Conservation (phyloP, 2,329 filamentous ascomycete genomes). For the Aspergillus melleus region DNA sequence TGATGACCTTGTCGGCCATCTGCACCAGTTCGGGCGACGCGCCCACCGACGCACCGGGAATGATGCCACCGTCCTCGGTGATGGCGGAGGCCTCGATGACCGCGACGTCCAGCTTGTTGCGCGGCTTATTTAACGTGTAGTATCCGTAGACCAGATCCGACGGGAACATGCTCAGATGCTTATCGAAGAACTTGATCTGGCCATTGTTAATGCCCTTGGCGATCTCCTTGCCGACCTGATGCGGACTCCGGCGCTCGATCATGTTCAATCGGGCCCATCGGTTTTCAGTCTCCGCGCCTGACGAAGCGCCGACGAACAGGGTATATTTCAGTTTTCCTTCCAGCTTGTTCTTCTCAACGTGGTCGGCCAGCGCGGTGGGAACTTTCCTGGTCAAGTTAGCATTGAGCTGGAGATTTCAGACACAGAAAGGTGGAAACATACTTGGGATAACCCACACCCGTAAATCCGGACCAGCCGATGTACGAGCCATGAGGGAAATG, state of each 20-base stretch:
- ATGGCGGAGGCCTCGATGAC: constrained; percentile 86
- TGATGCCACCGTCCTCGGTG: constrained; percentile 83
- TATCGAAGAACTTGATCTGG: constrained; percentile 88
- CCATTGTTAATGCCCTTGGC: constrained; percentile 88
- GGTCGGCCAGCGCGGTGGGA: constrained; percentile 78
- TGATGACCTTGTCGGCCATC: constrained; percentile 89
- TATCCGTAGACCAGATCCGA: constrained; percentile 81
- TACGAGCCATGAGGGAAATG: constrained; percentile 84
- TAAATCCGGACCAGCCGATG: constrained; percentile 89
- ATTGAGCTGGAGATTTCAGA: background rate
- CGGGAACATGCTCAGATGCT: constrained; percentile 91
- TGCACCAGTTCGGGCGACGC: constrained; percentile 83
- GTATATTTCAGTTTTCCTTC: constrained; percentile 83
- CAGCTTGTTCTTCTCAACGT: constrained; percentile 82
- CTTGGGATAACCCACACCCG: constrained; percentile 87
- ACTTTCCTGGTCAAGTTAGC: constrained; percentile 62
- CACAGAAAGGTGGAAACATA: constrained; percentile 44
- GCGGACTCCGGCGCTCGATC: constrained; percentile 81
- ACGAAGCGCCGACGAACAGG: constrained; percentile 86
- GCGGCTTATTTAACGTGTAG: constrained; percentile 77
- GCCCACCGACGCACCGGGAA: constrained; percentile 81
- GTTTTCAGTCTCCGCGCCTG: constrained; percentile 86
- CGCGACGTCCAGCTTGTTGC: constrained; percentile 75
- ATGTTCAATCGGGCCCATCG: constrained; percentile 87
- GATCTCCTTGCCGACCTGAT: constrained; percentile 89